phyloP scores from a whole-genome alignment of 1,284 basidiomycete species.

The Moesziomyces globuligerus region DNA sequence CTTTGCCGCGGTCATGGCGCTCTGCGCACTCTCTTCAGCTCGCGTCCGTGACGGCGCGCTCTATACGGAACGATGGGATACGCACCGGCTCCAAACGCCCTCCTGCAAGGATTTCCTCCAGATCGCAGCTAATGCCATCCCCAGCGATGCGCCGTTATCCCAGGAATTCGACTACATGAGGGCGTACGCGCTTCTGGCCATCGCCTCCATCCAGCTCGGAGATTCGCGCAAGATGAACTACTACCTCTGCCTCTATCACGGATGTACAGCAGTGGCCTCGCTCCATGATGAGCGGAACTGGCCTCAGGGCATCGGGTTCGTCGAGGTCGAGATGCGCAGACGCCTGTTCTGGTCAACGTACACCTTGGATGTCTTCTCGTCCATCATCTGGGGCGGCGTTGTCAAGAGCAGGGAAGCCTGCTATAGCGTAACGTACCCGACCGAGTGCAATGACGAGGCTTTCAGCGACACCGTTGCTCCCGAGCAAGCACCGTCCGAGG shows the following conservation, averaged over 20 bases:
- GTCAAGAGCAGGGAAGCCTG: neutral
- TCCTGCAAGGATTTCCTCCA: neutral
- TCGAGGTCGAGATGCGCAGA: neutral
- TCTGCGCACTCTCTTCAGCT: neutral
- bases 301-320: neutral
- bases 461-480: neutral
- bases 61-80: neutral
- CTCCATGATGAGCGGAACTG: neutral
- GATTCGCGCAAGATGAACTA: neutral
- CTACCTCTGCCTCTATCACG: constrained; percentile 1
- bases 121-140: neutral
- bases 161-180: neutral
- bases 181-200: neutral
- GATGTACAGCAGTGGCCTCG: neutral
- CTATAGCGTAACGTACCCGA: neutral
- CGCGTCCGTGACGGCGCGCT: neutral
- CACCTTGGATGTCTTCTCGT: neutral
- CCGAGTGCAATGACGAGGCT: neutral
- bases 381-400: neutral
- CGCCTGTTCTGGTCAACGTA: constrained; percentile 1
- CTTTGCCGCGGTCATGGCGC: neutral
- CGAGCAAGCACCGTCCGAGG: neutral
- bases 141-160: neutral
- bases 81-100: neutral
- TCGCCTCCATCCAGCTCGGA: neutral